These are phyloP conservation scores for Eucalyptus pauciflora DNA, from an alignment of 345 rosid genomes.

Conservation along the genomic window DNA sequence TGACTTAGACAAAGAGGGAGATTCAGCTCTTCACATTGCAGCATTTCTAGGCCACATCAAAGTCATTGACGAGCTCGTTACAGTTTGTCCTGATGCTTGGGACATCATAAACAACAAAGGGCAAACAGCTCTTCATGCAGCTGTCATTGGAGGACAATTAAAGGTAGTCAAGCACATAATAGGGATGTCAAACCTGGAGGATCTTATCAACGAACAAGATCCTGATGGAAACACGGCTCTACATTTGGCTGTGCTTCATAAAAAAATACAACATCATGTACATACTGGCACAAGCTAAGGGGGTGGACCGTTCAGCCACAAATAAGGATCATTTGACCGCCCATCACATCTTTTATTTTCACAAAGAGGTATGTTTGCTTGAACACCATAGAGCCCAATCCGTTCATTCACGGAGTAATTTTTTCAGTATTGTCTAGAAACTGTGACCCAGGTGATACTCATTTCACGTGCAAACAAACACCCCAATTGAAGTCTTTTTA, in stretches of 20 bases:
- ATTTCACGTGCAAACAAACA: not conserved
- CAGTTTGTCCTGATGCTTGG: not conserved
- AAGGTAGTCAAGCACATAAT: not conserved
- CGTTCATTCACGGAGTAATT: not conserved
- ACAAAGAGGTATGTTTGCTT: not conserved
- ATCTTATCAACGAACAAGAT: not conserved
- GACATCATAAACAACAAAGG: accelerated
- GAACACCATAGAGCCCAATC: not conserved
- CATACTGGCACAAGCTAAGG: too few relatives aligned
- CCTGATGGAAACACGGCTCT: not conserved
- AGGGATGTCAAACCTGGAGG: not conserved
- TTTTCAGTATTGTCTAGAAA: not conserved
- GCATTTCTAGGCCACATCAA: accelerated
- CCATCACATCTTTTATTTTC: too few relatives aligned
- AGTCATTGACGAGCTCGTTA: not conserved
- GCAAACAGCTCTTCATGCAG: not conserved
- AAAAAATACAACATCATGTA: too few relatives aligned
- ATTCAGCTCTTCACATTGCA: not conserved
- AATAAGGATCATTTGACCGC: too few relatives aligned
- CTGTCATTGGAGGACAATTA: accelerated
- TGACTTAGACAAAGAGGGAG: not conserved
- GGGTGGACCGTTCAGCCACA: not conserved
- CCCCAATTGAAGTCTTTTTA: too few relatives aligned
- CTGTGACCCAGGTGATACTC: accelerated
- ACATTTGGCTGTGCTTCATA: not conserved